These are phyloP conservation scores for Solanum infundibuliforme DNA, from an alignment of 257 asterid genomes.

Conservation along the genomic window DNA sequence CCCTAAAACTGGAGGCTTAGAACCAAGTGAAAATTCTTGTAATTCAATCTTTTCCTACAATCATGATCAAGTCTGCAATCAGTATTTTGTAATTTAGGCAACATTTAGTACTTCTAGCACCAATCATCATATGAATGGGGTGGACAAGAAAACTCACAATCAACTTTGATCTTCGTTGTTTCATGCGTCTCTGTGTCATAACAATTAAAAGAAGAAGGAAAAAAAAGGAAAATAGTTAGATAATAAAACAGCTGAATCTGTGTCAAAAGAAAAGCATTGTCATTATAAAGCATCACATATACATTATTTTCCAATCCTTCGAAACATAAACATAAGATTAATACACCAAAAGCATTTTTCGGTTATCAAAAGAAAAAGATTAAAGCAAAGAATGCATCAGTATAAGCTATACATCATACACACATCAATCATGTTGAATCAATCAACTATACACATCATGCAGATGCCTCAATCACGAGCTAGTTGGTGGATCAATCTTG, in stretches of 20 bases:
- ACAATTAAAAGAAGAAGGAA: background rate
- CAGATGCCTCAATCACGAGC: background rate
- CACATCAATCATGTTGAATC: background rate
- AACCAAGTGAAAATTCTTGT: conserved; percentile 81
- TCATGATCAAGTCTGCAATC: background rate
- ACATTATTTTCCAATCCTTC: background rate
- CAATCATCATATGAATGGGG: conserved; percentile 2
- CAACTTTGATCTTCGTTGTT: conserved; percentile 70
- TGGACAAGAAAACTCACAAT: conserved; percentile 50
- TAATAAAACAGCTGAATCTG: background rate
- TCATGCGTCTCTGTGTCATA: conserved; percentile 72
- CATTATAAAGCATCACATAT: background rate
- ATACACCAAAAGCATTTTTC: background rate
- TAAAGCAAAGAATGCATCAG: background rate
- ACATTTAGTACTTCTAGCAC: conserved; percentile 1
- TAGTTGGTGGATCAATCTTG: background rate
- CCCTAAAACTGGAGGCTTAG: conserved; percentile 80
- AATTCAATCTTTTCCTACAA: conserved; percentile 82
- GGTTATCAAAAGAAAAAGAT: background rate
- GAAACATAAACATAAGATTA: background rate
- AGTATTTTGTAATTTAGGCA: background rate
- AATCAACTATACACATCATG: background rate
- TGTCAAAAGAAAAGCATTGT: background rate
- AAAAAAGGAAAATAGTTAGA: background rate
- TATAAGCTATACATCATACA: background rate